phyloP scores from a whole-genome alignment of 345 rosid species.

The Combretum micranthum region DNA sequence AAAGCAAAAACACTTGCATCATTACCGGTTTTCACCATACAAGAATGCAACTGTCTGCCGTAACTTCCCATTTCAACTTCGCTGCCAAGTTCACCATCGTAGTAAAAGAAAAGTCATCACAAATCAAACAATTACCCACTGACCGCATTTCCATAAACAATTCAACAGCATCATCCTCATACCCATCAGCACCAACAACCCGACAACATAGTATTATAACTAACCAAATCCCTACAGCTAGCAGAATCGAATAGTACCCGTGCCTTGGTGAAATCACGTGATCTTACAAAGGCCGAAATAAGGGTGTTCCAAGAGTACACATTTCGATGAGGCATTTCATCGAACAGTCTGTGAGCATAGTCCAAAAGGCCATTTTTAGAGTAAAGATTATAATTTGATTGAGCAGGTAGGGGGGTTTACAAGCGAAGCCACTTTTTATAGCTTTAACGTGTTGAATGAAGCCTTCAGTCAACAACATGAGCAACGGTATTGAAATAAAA shows the following conservation, averaged over 20 bases:
- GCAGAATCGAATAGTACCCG: constrained; percentile 41
- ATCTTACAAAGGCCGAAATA: constrained; percentile 51
- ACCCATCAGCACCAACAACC: constrained; percentile 47
- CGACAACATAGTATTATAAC: constrained; percentile 55
- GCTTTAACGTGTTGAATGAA: constrained; percentile 36
- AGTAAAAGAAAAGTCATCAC: constrained; percentile 61
- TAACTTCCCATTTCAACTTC: constrained; percentile 31
- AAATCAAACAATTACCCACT: constrained; percentile 17
- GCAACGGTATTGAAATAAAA: constrained; percentile 2
- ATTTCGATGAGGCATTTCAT: constrained; percentile 62
- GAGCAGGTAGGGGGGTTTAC: constrained; percentile 16
- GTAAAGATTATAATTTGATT: constrained; percentile 48
- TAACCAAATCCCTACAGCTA: constrained; percentile 43
- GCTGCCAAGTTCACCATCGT: constrained; percentile 59
- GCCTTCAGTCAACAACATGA: constrained; percentile 39
- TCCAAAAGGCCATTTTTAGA: constrained; percentile 26
- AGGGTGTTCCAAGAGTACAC: constrained; percentile 66
- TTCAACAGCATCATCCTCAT: constrained; percentile 36
- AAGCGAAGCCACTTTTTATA: constrained; percentile 36
- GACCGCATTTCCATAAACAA: constrained; percentile 50
- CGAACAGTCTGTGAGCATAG: constrained; percentile 71
- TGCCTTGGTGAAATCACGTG: constrained; percentile 36
- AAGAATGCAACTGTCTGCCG: constrained; percentile 56
- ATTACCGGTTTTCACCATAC: constrained; percentile 58
- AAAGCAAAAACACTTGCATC: constrained; percentile 45